Evolutionary conservation across 192 early-diverging fungal genomes (phyloP).

Genomic region (Coemansia erecta): DNA sequence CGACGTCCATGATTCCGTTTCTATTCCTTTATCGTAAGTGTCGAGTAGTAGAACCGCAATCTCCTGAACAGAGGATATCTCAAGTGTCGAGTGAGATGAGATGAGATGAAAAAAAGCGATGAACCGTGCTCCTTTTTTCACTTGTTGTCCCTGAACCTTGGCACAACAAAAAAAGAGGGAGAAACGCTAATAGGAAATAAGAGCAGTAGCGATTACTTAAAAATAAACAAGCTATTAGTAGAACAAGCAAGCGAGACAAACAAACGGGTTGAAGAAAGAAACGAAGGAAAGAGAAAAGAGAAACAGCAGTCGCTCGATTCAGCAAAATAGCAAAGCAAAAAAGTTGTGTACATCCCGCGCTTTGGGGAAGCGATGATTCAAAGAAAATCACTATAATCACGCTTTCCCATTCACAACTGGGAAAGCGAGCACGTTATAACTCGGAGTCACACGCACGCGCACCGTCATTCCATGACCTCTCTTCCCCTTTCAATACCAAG

Average conservation of each 20-base stretch:
- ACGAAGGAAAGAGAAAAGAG: neutral
- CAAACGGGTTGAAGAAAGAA: neutral
- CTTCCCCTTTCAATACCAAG: too few species aligned
- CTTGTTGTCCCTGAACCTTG: neutral
- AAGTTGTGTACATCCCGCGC: neutral
- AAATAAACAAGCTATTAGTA: constrained; percentile 3
- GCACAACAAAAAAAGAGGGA: neutral
- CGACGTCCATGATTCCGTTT: constrained; percentile 59
- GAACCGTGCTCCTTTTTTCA: neutral
- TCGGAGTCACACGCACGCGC: neutral
- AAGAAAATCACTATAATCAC: too few species aligned
- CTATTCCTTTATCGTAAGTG: neutral
- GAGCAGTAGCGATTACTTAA: neutral
- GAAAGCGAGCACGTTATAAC: neutral
- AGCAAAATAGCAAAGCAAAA: neutral
- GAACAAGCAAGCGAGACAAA: neutral
- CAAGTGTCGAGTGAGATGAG: too few species aligned
- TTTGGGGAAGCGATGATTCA: too few species aligned
- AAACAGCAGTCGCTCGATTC: neutral
- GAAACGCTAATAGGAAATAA: neutral
- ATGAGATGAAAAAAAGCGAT: too few species aligned
- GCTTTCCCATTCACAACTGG: neutral
- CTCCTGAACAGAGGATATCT: too few species aligned
- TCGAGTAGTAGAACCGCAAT: neutral
- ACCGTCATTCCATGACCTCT: too few species aligned